phyloP scores from a whole-genome alignment of 805 yeast species.

The Nakazawaea ambrosiae region DNA sequence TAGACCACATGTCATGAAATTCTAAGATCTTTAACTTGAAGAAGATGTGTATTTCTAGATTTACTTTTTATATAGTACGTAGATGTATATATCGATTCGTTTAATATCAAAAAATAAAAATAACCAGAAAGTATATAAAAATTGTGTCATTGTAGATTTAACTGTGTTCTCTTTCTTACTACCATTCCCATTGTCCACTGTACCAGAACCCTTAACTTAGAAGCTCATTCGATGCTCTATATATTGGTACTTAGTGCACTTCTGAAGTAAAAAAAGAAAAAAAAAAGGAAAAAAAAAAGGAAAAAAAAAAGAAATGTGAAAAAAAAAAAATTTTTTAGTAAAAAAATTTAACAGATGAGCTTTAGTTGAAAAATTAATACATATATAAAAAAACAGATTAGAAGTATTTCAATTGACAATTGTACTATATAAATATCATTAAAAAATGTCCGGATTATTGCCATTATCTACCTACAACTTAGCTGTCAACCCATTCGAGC shows the following conservation, averaged over 20 bases:
- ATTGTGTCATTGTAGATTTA: no score
- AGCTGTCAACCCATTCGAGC: slow-evolving; percentile 80
- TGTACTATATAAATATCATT: background rate
- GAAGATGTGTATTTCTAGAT: slow-evolving; percentile 2
- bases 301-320: slow-evolving; percentile 3
- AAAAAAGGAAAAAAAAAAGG: slow-evolving; percentile 5
- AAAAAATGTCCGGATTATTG: slow-evolving; percentile 57
- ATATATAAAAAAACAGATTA: background rate
- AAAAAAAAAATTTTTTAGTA: slow-evolving; percentile 1
- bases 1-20: slow-evolving; percentile 96
- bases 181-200: no score
- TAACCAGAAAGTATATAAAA: background rate
- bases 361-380: background rate
- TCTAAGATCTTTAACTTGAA: slow-evolving; percentile 41
- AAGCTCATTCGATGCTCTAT: no score
- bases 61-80: no score
- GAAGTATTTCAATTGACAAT: background rate
- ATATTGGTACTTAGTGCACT: no score
- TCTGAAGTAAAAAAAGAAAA: background rate
- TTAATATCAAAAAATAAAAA: no score
- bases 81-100: no score
- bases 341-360: slow-evolving; percentile 10
- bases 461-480: slow-evolving; percentile 86
- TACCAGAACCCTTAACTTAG: no score
- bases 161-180: no score